phyloP scores from a whole-genome alignment of 2,329 filamentous ascomycete species.

The Botrytis medusae region DNA sequence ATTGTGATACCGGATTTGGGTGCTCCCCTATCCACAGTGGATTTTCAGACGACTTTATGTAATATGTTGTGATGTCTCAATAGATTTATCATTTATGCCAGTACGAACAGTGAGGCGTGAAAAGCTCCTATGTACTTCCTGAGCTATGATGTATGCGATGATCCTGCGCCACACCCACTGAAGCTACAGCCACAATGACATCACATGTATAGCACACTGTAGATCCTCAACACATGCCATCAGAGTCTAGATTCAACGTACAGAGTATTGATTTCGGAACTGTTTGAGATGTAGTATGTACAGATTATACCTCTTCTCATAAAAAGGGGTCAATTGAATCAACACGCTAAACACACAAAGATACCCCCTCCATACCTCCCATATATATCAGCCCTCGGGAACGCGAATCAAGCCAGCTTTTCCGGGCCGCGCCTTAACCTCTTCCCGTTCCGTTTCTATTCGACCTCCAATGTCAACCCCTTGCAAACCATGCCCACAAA shows the following conservation, averaged over 20 bases:
- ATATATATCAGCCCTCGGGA: background rate
- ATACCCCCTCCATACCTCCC: too few species aligned
- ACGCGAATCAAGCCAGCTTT: background rate
- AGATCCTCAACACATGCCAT: background rate
- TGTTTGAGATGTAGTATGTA: background rate
- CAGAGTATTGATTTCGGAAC: background rate
- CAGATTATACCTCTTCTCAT: accelerated
- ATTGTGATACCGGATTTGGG: background rate
- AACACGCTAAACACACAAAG: background rate
- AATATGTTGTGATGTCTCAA: background rate
- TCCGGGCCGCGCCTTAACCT: background rate
- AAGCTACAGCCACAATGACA: background rate
- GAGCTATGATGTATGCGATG: background rate
- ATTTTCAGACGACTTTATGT: background rate
- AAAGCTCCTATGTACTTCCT: background rate
- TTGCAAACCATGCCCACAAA: background rate
- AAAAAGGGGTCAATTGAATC: background rate
- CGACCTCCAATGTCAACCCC: background rate
- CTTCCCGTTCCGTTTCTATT: background rate
- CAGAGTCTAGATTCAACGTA: background rate
- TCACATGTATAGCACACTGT: background rate
- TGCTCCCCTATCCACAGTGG: background rate
- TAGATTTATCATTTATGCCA: background rate
- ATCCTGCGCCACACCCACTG: background rate
- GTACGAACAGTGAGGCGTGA: background rate